These are phyloP conservation scores for Krasilnikovozyma curviuscula DNA, from an alignment of 768 basidiomycete genomes.

Conservation along the genomic window DNA sequence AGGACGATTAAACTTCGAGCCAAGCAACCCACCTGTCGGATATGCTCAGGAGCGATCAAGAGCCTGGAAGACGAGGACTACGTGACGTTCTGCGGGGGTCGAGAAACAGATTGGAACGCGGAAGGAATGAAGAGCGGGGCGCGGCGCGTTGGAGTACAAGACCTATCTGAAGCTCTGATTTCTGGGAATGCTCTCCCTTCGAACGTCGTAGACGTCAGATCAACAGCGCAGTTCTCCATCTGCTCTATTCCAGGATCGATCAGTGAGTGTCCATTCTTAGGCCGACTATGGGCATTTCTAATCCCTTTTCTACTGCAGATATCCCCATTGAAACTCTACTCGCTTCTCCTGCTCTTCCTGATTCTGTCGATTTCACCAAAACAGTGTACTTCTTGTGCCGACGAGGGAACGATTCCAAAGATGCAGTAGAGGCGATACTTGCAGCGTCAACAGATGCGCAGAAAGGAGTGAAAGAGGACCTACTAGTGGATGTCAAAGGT, in stretches of 20 bases:
- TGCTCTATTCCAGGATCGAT: conserved; percentile 54
- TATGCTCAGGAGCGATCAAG: conserved; percentile 38
- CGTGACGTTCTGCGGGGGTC: conserved; percentile 56
- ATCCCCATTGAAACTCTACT: conserved; percentile 50
- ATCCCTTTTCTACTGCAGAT: conserved; percentile 33
- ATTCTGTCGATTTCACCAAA: conserved; percentile 19
- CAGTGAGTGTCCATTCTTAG: conserved; percentile 33
- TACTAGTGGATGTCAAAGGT: too few species aligned
- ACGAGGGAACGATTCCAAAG: conserved; percentile 80
- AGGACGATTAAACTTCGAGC: conserved; percentile 62
- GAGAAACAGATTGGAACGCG: conserved; percentile 38
- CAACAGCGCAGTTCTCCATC: conserved; percentile 63
- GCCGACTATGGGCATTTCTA: neutral
- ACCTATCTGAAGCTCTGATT: neutral
- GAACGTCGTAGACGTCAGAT: conserved; percentile 60
- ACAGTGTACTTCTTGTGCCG: conserved; percentile 50
- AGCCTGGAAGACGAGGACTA: conserved; percentile 48
- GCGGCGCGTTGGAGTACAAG: neutral
- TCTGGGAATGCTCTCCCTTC: conserved; percentile 11
- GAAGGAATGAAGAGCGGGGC: conserved; percentile 41
- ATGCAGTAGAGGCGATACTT: conserved; percentile 49
- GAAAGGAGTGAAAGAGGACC: too few species aligned
- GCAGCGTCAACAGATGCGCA: too few species aligned
- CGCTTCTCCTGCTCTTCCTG: conserved; percentile 37
- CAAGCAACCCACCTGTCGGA: conserved; percentile 48